These are phyloP conservation scores for Cercospora citrullina DNA, from an alignment of 2,329 filamentous ascomycete genomes.

Conservation along the genomic window DNA sequence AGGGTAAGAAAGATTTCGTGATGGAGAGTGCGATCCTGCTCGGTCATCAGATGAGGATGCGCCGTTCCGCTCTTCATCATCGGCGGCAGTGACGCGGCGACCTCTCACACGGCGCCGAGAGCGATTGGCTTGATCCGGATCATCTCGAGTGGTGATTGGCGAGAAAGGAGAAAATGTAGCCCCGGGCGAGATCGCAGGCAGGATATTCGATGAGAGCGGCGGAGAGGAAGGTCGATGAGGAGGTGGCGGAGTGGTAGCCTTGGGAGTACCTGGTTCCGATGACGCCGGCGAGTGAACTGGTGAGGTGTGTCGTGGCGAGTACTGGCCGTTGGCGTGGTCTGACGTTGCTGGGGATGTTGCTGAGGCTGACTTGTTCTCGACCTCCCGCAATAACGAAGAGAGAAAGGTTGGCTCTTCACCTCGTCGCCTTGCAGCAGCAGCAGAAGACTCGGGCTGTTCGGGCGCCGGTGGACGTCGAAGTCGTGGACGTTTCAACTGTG, in stretches of 20 bases:
- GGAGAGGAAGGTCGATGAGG: conserved; percentile 66
- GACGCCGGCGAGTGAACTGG: conserved; percentile 66
- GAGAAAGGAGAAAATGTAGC: conserved; percentile 71
- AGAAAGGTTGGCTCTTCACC: conserved; percentile 73
- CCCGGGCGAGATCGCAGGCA: conserved; percentile 68
- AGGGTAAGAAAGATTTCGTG: conserved; percentile 65
- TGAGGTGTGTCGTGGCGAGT: conserved; percentile 55
- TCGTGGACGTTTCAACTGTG: conserved; percentile 83
- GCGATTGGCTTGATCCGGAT: conserved; percentile 14
- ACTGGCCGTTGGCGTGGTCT: conserved; percentile 37
- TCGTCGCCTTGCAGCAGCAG: conserved; percentile 33
- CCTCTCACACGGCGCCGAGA: conserved; percentile 26
- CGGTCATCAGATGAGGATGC: conserved; percentile 18
- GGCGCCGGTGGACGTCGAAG: conserved; percentile 46
- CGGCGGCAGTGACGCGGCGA: conserved; percentile 23
- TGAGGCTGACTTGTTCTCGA: conserved; percentile 60
- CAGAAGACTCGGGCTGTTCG: conserved; percentile 42
- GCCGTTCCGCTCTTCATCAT: conserved; percentile 33
- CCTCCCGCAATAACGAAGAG: conserved; percentile 82
- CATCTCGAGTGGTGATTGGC: conserved; percentile 40
- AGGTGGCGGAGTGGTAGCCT: conserved; percentile 67
- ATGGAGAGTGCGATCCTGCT: conserved; percentile 31
- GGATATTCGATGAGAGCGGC: conserved; percentile 68
- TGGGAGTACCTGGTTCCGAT: conserved; percentile 67
- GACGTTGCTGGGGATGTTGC: conserved; percentile 38